phyloP scores from a whole-genome alignment of 148 eudicot genomes.

The Vaccinium macrocarpon region DNA sequence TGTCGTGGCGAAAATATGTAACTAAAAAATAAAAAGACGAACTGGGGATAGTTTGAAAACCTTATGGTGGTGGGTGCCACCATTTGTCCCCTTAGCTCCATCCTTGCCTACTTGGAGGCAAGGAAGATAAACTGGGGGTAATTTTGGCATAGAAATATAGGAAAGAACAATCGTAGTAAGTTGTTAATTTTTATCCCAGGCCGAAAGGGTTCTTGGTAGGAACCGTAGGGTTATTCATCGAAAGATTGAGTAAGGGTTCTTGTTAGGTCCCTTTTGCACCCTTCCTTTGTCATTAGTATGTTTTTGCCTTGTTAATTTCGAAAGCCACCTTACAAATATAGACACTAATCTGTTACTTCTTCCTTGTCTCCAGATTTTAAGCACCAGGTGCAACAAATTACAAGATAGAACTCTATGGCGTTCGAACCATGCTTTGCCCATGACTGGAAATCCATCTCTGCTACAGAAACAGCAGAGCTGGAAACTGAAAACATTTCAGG shows the following conservation, averaged over 20 bases:
- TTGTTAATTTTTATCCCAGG: neutral
- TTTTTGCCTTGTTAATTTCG: neutral
- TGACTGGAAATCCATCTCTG: conserved; percentile 40
- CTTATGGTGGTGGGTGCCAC: no score
- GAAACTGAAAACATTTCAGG: conserved; percentile 29
- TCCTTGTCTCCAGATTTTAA: conserved; percentile 2
- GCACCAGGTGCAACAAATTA: neutral
- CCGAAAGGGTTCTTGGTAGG: neutral
- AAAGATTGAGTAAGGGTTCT: neutral
- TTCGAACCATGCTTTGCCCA: conserved; percentile 36
- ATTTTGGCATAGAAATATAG: neutral
- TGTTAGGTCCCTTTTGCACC: neutral
- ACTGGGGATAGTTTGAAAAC: no score
- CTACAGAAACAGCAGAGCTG: conserved; percentile 17
- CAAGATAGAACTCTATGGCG: conserved; percentile 37
- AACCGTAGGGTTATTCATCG: neutral
- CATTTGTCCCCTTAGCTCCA: no score
- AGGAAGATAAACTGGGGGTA: neutral
- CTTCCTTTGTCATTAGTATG: neutral
- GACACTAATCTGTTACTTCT: neutral
- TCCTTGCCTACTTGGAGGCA: no score
- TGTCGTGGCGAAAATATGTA: no score
- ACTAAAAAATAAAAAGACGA: no score
- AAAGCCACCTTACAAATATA: no score
- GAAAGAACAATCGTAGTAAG: neutral